Evolutionary conservation across 768 basidiomycete species (phyloP).

Genomic region (Phaeotremella skinneri): DNA sequence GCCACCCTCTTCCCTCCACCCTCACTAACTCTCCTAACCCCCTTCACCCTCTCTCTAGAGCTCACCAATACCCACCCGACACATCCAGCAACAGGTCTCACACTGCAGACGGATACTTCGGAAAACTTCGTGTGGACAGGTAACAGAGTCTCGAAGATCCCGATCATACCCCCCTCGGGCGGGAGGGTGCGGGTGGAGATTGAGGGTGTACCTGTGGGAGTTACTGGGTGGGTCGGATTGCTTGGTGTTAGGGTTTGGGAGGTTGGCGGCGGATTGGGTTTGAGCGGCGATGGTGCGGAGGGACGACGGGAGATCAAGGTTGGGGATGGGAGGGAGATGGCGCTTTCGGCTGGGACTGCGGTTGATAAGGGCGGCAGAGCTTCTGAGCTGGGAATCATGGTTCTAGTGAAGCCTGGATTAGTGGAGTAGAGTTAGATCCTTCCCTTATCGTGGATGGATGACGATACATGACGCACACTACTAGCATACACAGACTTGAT

Average conservation of each 20-base stretch:
- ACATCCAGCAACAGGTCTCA: slow-evolving; percentile 65
- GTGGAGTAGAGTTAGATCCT: too few relatives aligned
- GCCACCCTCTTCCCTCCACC: slow-evolving; percentile 61
- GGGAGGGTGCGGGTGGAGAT: slow-evolving; percentile 15
- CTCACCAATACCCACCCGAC: slow-evolving; percentile 66
- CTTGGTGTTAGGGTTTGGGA: slow-evolving; percentile 33
- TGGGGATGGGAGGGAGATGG: neutral
- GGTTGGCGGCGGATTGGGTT: slow-evolving; percentile 10
- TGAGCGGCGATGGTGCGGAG: slow-evolving; percentile 10
- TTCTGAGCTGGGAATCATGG: neutral
- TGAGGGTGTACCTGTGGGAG: slow-evolving; percentile 35
- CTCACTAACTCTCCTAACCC: slow-evolving; percentile 56
- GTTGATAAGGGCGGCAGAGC: neutral
- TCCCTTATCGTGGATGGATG: too few relatives aligned
- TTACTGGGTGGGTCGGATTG: slow-evolving; percentile 36
- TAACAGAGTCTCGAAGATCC: slow-evolving; percentile 63
- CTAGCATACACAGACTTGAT: too few relatives aligned
- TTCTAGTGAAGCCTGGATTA: slow-evolving; percentile 22
- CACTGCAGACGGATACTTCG: slow-evolving; percentile 68
- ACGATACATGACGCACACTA: too few relatives aligned
- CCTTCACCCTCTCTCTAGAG: slow-evolving; percentile 53
- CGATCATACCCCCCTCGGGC: slow-evolving; percentile 67
- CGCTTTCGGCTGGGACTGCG: too few relatives aligned
- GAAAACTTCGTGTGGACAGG: slow-evolving; percentile 84
- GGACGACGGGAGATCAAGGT: slow-evolving; percentile 26